phyloP scores from a whole-genome alignment of 257 asterid genomes.

The Leonotis leonurus region DNA sequence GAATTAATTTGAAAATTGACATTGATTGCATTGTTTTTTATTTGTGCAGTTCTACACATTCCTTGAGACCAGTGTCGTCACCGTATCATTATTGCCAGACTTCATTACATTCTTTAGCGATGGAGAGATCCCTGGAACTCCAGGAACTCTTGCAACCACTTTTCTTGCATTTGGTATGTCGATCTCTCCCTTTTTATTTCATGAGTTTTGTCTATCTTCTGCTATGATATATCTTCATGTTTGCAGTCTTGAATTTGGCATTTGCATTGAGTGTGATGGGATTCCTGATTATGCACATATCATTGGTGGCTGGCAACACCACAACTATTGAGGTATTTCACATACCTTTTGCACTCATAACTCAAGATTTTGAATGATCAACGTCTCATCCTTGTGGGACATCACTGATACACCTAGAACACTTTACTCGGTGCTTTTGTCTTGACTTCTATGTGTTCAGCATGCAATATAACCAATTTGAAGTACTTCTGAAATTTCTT shows the following conservation, averaged over 20 bases:
- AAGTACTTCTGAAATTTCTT: constrained; percentile 5
- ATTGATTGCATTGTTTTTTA: constrained; percentile 10
- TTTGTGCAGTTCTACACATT: constrained; percentile 84
- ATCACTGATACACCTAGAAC: background rate
- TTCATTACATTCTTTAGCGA: constrained; percentile 90
- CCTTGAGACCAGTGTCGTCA: constrained; percentile 81
- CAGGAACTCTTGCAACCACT: constrained; percentile 90
- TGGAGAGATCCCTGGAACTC: constrained; percentile 89
- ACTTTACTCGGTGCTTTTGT: background rate
- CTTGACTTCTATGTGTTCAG: background rate
- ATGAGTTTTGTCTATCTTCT: background rate
- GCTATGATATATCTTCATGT: constrained; percentile 14
- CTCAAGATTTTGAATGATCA: background rate
- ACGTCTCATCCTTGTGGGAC: constrained; percentile 1
- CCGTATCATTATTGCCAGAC: constrained; percentile 69
- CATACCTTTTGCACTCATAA: constrained; percentile 8
- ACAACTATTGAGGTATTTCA: constrained; percentile 89
- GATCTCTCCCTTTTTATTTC: background rate
- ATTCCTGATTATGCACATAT: constrained; percentile 90
- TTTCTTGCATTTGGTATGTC: constrained; percentile 78
- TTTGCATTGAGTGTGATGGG: constrained; percentile 96
- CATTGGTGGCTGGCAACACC: constrained; percentile 81
- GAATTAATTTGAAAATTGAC: constrained; percentile 1
- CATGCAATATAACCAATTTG: background rate
- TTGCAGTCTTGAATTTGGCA: constrained; percentile 82